Base-by-base conservation (phyloP, 371 early-diverging fungal genomes). In the Mucor ambiguus region DNA sequence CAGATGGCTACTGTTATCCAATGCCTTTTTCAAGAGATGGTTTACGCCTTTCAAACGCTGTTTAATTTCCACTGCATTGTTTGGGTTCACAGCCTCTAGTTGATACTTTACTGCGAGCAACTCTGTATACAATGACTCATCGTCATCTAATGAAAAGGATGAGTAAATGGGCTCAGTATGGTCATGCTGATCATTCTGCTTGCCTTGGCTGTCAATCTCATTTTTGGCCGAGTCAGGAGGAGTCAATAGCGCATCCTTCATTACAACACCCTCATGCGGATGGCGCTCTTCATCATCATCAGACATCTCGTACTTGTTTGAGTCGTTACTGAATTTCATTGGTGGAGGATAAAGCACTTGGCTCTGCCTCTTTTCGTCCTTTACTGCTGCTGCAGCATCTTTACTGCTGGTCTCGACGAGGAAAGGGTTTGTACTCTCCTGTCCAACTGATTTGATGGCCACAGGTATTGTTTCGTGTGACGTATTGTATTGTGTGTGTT, bases 41-140 rank as follows among this genome's bases (percentile, higher is more conserved):
- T 70, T 70, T 1, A 66, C 41, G 14, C 44, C 37, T 2, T 24
- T 22, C 11, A 70, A 12, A n/a, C 28, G 24, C 11, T 58, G 26
- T 52, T 62, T 61, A 9, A 57, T 52, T 10, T 61, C 58, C 11
- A 52, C 44, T n/a, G 58, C 44, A 30, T 70, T 57, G 2, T 24
- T 58, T 8, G 70, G 62, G 29, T 64, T 38, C 3, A 62, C 38
- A 8, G 55, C 24, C 10, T 66, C 35, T 12, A 70, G 37, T 52
- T 62, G 62, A 11, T 62, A 16, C 41, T 62, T 35, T 14, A 70
- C 65, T 11, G 24, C 20, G 14, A 61, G 28, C 33, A 70, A n/a
- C 62, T 61, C 66, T 30, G 52, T n/a, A 38, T 66, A 52, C 16
- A 70, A 22, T 46, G 54, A 30, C 38, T 44, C 28, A 52, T 52